Percentiles rank a stretch among this genome's conserved stretches.
Evolutionary conservation across 2,329 filamentous ascomycete species (phyloP).

Genomic region (Chaetomium strumarium): DNA sequence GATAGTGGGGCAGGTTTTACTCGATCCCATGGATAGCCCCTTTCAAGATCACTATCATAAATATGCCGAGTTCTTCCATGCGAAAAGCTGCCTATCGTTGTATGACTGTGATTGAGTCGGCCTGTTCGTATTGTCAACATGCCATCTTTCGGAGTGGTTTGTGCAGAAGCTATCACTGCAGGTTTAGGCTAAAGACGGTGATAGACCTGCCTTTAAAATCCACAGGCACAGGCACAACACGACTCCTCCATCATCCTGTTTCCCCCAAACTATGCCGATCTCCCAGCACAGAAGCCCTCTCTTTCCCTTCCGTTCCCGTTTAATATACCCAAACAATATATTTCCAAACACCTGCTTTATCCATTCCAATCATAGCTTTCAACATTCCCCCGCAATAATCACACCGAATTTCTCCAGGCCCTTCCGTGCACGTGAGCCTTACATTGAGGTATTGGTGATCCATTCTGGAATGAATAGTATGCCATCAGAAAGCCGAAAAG

Average conservation of each 20-base stretch:
- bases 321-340: constrained; percentile 20
- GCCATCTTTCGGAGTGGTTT: no score
- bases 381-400: constrained; percentile 2
- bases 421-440: constrained; percentile 10
- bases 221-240: constrained; percentile 13
- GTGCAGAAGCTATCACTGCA: neutral
- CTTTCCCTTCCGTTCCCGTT: constrained; percentile 19
- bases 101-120: no score
- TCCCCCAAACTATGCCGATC: constrained; percentile 18
- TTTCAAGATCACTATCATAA: no score
- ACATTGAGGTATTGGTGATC: constrained; percentile 1
- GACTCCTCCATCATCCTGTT: constrained; percentile 15
- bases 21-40: no score
- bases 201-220: neutral
- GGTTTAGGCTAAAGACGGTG: constrained; percentile 19
- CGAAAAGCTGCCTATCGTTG: no score
- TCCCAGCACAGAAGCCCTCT: constrained; percentile 5
- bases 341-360: constrained; percentile 19
- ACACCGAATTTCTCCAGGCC: constrained; percentile 10
- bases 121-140: no score
- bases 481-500: constrained; percentile 3
- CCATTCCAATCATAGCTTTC: constrained; percentile 22
- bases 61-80: no score
- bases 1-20: no score
- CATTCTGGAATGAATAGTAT: constrained; percentile 9